phyloP scores from a whole-genome alignment of 805 yeast species.

The Limtongia smithiae region DNA sequence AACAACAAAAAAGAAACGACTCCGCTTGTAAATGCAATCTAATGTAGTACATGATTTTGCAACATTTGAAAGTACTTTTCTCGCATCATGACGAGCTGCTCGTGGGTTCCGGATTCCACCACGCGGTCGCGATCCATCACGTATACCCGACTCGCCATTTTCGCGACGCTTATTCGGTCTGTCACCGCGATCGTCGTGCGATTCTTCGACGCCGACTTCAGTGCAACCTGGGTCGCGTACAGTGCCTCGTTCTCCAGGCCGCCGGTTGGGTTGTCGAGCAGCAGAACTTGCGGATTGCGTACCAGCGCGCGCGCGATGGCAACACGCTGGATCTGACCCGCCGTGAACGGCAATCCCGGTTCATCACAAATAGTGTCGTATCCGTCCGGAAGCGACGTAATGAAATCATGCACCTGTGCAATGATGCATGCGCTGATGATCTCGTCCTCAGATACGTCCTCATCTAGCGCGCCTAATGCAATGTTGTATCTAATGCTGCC shows the following conservation, averaged over 20 bases:
- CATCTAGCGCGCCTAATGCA: conserved; percentile 43
- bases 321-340: conserved; percentile 62
- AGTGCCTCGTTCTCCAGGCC: conserved; percentile 59
- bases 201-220: conserved; percentile 51
- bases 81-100: conserved; percentile 40
- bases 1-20: too few relatives aligned
- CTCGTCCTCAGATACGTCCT: conserved; percentile 42
- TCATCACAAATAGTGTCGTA: conserved; percentile 52
- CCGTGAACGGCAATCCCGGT: conserved; percentile 52
- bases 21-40: not conserved
- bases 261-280: conserved; percentile 56
- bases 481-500: conserved; percentile 58
- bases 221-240: conserved; percentile 59
- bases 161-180: conserved; percentile 61
- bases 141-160: conserved; percentile 50
- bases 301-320: conserved; percentile 62
- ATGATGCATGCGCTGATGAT: conserved; percentile 48
- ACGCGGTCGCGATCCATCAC: conserved; percentile 54
- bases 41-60: conserved; percentile 38
- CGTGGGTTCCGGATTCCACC: conserved; percentile 49
- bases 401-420: conserved; percentile 58
- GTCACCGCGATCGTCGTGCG: conserved; percentile 74
- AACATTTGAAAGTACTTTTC: conserved; percentile 42
- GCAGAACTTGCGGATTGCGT: conserved; percentile 51
- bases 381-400: conserved; percentile 55